Conservation (phyloP, 352 stramenopile species). For the Pythium guiyangense region DNA sequence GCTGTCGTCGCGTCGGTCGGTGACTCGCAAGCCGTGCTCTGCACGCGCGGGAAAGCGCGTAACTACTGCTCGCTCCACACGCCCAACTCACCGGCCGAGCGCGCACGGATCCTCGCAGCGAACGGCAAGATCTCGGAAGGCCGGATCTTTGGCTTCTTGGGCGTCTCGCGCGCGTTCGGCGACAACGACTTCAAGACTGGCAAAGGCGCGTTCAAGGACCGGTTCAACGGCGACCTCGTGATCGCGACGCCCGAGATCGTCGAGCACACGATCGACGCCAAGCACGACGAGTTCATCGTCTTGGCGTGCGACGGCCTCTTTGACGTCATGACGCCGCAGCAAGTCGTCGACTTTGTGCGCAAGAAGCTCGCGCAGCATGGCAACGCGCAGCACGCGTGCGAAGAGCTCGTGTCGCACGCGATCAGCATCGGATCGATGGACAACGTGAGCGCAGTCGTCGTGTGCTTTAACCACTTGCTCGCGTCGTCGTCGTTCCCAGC, state of each 20-base stretch:
- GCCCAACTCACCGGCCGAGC: slow-evolving; percentile 59
- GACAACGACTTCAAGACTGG: slow-evolving; percentile 87
- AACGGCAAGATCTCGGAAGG: slow-evolving; percentile 83
- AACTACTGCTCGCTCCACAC: slow-evolving; percentile 70
- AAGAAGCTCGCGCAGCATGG: slow-evolving; percentile 61
- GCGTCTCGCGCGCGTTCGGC: slow-evolving; percentile 78
- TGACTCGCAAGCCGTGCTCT: slow-evolving; percentile 79
- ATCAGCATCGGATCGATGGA: slow-evolving; percentile 77
- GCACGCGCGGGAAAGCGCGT: slow-evolving; percentile 39
- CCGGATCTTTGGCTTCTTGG: slow-evolving; percentile 80
- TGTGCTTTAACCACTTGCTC: slow-evolving; percentile 68
- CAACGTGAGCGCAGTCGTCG: slow-evolving; percentile 79
- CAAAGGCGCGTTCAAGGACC: slow-evolving; percentile 71
- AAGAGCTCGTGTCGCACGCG: slow-evolving; percentile 79
- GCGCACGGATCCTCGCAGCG: slow-evolving; percentile 71
- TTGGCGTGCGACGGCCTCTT: slow-evolving; percentile 82
- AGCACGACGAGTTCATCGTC: slow-evolving; percentile 77
- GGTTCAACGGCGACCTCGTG: slow-evolving; percentile 81
- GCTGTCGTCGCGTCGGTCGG: slow-evolving; percentile 67
- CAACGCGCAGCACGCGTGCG: slow-evolving; percentile 71
- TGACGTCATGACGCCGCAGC: slow-evolving; percentile 79
- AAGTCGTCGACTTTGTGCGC: slow-evolving; percentile 81
- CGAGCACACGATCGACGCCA: slow-evolving; percentile 34
- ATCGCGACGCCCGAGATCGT: slow-evolving; percentile 66
- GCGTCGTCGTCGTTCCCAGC: slow-evolving; percentile 13